Evolutionary conservation across 495 filamentous ascomycete genomes (phyloP), one percentile per base, ranked within the genome.

Genomic region (Antarctomyces pellizariae): DNA sequence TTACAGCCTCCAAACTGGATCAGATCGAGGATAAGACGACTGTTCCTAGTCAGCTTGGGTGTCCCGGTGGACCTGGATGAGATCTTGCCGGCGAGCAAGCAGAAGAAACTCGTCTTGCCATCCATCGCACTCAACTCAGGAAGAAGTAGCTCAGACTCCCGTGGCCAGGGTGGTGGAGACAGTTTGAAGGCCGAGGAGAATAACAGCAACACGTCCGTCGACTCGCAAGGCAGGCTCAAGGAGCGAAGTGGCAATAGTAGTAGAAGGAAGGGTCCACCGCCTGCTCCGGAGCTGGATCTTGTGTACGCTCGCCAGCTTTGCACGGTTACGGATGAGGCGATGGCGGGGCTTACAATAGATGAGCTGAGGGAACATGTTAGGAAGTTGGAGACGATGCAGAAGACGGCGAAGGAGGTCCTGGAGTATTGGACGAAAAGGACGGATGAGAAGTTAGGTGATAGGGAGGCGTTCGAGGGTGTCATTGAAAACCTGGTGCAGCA

Each of bases 401-500:
- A 52, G 2, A 57, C 59, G 9, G 83, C 82, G 10, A 70, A 68
- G 15, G 59, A 75, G 27, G 73, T 86, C 22, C 57, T 92, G 17
- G 75, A 76, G 32, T 90, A 80, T 38, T 99, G 89, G 86, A 61
- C 79, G 26, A 75, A 71, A 56, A 56, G 70, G 37, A 69, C 68
- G 17, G 82, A 92, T 41, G 73, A 75, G 28, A 74, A 82, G 29
- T 53, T 89, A 29, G 69, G 74, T 15, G 84, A 99, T 36, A 75
- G 89, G 38, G 84, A 93, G 50, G 78, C 79, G 4, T 93, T 99
- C 55, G 86, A 99, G 42, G 78, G 75, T 0, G 86, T 99, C 5
- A 92, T 99, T 58, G 89, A 93, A 52, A 92, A 93, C 45, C 52
- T 99, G 32, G 86, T 99, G 22, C 86, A 75, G 48, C 86, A 92